Conservation (phyloP, 441 rosid species). For the Populus tomentosa region DNA sequence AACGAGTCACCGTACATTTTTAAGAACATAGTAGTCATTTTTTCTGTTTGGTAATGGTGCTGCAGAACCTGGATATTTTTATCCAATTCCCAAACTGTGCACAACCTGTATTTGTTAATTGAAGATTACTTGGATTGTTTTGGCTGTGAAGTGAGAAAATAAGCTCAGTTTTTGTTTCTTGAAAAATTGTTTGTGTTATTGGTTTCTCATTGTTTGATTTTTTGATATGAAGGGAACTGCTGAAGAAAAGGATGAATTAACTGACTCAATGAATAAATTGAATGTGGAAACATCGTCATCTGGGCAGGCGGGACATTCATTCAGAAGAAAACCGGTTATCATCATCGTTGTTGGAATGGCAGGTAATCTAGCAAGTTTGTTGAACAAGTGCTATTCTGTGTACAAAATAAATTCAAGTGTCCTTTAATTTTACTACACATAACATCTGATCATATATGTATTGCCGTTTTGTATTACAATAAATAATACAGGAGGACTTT, state of each 20-base stretch:
- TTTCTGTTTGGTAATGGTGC: neutral
- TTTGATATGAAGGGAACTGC: constrained; percentile 28
- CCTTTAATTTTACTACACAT: neutral
- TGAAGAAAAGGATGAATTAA: constrained; percentile 52
- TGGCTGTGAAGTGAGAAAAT: neutral
- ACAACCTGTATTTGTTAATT: neutral
- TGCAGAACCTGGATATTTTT: neutral
- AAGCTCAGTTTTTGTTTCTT: neutral
- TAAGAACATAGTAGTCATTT: neutral
- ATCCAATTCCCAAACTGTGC: neutral
- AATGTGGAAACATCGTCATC: constrained; percentile 37
- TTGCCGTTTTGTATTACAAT: neutral
- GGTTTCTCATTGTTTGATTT: constrained; percentile 7
- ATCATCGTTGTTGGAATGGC: constrained; percentile 96
- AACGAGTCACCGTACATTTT: neutral
- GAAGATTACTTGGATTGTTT: neutral
- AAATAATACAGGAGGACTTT: neutral
- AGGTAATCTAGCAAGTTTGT: constrained; percentile 32
- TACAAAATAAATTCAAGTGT: neutral
- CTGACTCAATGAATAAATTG: constrained; percentile 59
- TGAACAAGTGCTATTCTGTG: neutral
- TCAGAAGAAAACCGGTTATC: constrained; percentile 84
- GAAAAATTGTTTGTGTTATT: constrained; percentile 2
- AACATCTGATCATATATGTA: neutral
- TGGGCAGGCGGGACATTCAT: constrained; percentile 39